phyloP scores from a whole-genome alignment of 768 basidiomycete genomes.

The Boletus reticuloceps region DNA sequence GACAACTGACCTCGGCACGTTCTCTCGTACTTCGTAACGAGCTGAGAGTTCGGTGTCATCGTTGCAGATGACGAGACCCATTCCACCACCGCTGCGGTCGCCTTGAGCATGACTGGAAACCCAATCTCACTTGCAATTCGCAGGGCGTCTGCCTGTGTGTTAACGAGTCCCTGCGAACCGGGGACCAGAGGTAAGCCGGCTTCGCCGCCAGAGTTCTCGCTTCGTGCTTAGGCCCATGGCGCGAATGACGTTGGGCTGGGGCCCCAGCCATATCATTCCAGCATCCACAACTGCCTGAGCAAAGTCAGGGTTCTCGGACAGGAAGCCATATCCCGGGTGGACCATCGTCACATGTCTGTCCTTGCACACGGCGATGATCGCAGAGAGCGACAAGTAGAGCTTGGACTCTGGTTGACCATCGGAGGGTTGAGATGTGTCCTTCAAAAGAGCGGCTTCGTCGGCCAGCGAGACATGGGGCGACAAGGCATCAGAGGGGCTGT shows the following conservation, averaged over 20 bases:
- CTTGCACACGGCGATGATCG: constrained; percentile 44
- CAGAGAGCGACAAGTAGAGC: constrained; percentile 39
- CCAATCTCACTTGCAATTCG: constrained; percentile 42
- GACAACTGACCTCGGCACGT: constrained; percentile 36
- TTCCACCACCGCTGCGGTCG: constrained; percentile 71
- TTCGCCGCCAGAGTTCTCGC: constrained; percentile 43
- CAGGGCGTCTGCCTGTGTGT: constrained; percentile 40
- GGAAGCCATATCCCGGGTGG: constrained; percentile 65
- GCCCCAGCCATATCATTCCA: constrained; percentile 60
- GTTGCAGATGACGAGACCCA: constrained; percentile 59
- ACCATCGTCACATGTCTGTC: constrained; percentile 46
- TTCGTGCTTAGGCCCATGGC: constrained; percentile 64
- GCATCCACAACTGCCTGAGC: constrained; percentile 43
- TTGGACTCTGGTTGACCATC: constrained; percentile 38
- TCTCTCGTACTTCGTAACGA: constrained; percentile 37
- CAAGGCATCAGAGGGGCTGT: constrained; percentile 55
- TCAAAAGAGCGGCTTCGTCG: constrained; percentile 45
- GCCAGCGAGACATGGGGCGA: constrained; percentile 58
- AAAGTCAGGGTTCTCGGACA: constrained; percentile 62
- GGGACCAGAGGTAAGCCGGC: constrained; percentile 56
- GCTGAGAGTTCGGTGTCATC: constrained; percentile 36
- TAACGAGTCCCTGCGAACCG: constrained; percentile 51
- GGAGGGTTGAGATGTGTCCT: not conserved
- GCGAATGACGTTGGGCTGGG: constrained; percentile 45
- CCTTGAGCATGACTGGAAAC: constrained; percentile 65